Evolutionary conservation across 2,329 filamentous ascomycete species (phyloP).

Genomic region (Claviceps spartinae): DNA sequence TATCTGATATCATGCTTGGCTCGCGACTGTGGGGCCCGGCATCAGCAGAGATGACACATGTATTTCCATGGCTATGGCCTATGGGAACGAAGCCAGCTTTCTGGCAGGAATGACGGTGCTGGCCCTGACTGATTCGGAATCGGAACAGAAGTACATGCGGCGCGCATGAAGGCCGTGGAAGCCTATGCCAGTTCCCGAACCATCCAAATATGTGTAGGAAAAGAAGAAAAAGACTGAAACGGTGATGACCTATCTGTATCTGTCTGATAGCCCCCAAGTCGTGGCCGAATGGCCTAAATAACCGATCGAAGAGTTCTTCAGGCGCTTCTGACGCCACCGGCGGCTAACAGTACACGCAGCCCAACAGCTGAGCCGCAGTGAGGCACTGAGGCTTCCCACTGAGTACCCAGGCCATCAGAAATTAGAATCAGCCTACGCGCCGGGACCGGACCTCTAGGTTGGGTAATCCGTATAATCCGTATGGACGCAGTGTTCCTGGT

Average conservation of each 20-base stretch:
- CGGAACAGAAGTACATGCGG: background rate
- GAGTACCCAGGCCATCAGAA: too few species aligned
- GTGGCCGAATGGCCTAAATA: background rate
- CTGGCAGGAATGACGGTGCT: background rate
- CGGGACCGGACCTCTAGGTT: too few species aligned
- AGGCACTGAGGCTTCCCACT: too few species aligned
- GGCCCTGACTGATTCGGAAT: background rate
- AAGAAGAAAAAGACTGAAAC: background rate
- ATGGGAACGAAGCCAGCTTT: background rate
- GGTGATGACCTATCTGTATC: background rate
- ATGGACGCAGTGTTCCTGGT: too few species aligned
- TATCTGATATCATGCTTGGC: too few species aligned
- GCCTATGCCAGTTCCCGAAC: background rate
- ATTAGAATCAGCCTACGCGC: too few species aligned
- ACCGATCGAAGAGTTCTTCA: background rate
- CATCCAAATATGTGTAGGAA: background rate
- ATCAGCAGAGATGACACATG: conserved; percentile 11
- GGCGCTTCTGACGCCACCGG: background rate
- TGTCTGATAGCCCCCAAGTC: background rate
- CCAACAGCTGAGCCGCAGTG: too few species aligned
- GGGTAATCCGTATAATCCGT: too few species aligned
- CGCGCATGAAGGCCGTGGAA: background rate
- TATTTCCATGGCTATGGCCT: background rate
- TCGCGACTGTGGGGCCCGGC: conserved; percentile 9
- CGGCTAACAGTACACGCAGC: too few species aligned